phyloP scores from a whole-genome alignment of 179 eudicot species.

The Spinacia oleracea region DNA sequence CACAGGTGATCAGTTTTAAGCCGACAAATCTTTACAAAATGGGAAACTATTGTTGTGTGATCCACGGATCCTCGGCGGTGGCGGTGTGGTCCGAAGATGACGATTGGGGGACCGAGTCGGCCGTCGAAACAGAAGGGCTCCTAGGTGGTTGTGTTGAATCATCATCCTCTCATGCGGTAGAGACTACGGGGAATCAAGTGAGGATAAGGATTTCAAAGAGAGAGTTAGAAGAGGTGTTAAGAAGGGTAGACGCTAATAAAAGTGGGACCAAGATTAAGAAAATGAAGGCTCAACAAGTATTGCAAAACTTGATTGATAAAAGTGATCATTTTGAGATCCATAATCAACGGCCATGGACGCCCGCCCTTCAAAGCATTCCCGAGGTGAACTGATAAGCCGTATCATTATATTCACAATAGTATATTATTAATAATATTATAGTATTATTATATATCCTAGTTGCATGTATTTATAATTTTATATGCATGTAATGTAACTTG shows the following conservation, averaged over 20 bases:
- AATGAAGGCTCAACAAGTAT: constrained; percentile 21
- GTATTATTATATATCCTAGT: background rate
- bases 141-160: constrained; percentile 17
- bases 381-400: constrained; percentile 28
- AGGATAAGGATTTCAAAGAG: constrained; percentile 50
- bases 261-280: constrained; percentile 20
- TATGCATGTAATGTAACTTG: background rate
- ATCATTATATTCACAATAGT: too few species aligned
- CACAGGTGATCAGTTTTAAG: too few species aligned
- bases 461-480: too few species aligned
- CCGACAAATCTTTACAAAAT: background rate
- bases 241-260: constrained; percentile 11
- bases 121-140: constrained; percentile 21
- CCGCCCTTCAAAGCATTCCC: constrained; percentile 45
- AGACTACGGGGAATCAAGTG: constrained; percentile 29
- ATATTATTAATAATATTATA: too few species aligned
- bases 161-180: constrained; percentile 21
- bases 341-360: constrained; percentile 42
- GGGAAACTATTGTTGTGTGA: constrained; percentile 39
- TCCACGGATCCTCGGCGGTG: constrained; percentile 26
- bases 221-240: constrained; percentile 41
- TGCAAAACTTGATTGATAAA: constrained; percentile 39
- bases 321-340: constrained; percentile 36
- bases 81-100: constrained; percentile 36
- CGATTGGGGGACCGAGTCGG: constrained; percentile 34